Evolutionary conservation across 345 rosid species (phyloP), one percentile per base, ranked within the genome.

Genomic region (Zanthoxylum bungeanum): DNA sequence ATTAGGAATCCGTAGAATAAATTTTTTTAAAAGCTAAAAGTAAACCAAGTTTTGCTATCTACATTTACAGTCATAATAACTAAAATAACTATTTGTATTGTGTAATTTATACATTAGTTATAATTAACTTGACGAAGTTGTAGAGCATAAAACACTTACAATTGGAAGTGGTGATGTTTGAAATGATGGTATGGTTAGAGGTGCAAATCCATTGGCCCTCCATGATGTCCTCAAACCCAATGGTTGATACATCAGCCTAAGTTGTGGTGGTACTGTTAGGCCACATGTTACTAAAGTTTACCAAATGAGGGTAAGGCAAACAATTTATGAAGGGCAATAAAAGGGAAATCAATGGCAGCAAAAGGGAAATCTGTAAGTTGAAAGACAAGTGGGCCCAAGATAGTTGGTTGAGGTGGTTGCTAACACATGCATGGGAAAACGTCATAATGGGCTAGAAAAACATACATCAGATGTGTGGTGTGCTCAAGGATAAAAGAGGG

Each of bases 221-320:
- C 93, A 87, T 16, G 78, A 85, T 17, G 87, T 84, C 78, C 88
- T 81, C 77, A 84, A 49, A 67, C 84, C 88, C 74, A 87, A 53
- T 17, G 90, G 82, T 72, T 78, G 93, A 71, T 85, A 89, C 86
- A 88, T 78, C 75, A 82, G 60, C 53, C 85, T 84, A 0, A 86
- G 81, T 55, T 73, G 85, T 12, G 82, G 73, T 70, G 83, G 77
- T 61, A 78, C 58, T 71, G n/a, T n/a, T n/a, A n/a, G n/a, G n/a
- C n/a, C n/a, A n/a, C n/a, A n/a, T n/a, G n/a, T n/a, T n/a, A n/a
- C n/a, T n/a, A n/a, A n/a, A n/a, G n/a, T n/a, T n/a, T n/a, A n/a
- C n/a, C n/a, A n/a, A n/a, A n/a, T n/a, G n/a, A n/a, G n/a, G n/a
- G n/a, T n/a, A n/a, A n/a, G n/a, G n/a, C n/a, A n/a, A n/a, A n/a